Percentiles rank a stretch among this genome's conserved stretches.
These are phyloP conservation scores for Helotiales sp. DNA, from an alignment of 2,329 filamentous ascomycete genomes.

Conservation along the genomic window DNA sequence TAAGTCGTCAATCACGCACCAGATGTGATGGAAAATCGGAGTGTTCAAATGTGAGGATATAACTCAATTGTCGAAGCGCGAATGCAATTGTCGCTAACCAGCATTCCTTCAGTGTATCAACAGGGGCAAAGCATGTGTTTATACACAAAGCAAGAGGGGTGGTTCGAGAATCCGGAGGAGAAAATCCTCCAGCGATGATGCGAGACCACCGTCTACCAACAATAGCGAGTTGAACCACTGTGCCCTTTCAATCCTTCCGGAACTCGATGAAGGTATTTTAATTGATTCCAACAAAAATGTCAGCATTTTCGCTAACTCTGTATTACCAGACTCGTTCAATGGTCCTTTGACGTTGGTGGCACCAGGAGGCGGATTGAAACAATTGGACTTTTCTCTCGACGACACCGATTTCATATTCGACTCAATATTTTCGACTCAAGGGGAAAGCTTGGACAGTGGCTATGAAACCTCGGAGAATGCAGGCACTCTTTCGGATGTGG, in stretches of 20 bases:
- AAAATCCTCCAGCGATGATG: slow-evolving; percentile 3
- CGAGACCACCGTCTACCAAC: slow-evolving; percentile 4
- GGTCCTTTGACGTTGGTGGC: slow-evolving; percentile 26
- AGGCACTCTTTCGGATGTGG: slow-evolving; percentile 14
- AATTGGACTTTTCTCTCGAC: slow-evolving; percentile 45
- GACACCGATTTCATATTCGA: slow-evolving; percentile 36
- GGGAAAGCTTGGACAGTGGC: slow-evolving; percentile 21
- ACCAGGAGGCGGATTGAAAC: slow-evolving; percentile 48
- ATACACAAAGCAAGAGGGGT: slow-evolving; percentile 32
- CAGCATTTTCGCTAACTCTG: background rate
- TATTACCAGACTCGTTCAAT: slow-evolving; percentile 38
- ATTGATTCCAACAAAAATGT: background rate
- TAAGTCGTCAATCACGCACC: slow-evolving; percentile 46
- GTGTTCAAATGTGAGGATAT: slow-evolving; percentile 43
- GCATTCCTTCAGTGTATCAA: slow-evolving; percentile 28
- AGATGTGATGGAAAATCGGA: slow-evolving; percentile 47
- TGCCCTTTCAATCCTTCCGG: slow-evolving; percentile 17
- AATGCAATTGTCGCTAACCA: background rate
- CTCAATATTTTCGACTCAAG: slow-evolving; percentile 19
- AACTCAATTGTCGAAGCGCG: background rate
- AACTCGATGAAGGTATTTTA: slow-evolving; percentile 22
- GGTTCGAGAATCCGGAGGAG: slow-evolving; percentile 28
- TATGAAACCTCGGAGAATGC: slow-evolving; percentile 20
- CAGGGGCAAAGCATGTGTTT: slow-evolving; percentile 32
- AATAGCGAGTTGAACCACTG: slow-evolving; percentile 24